Evolutionary conservation across 1,139 yeast genomes (phyloP).

Genomic region (Lodderomyces margitis): DNA sequence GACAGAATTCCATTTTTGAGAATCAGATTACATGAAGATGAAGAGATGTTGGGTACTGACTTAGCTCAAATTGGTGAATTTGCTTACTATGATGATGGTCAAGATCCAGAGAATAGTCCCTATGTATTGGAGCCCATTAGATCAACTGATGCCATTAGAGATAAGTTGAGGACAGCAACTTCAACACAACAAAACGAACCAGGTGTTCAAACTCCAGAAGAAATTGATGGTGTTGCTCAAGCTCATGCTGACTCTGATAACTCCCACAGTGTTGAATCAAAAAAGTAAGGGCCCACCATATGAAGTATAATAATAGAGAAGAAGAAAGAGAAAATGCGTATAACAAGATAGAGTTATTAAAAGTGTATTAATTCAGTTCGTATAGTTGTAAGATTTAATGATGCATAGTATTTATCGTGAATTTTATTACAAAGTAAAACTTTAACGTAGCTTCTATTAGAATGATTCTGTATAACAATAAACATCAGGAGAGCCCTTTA

Average conservation of each 20-base stretch:
- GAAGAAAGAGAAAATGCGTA: not conserved
- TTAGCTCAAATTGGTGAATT: constrained; percentile 85
- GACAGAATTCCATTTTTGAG: constrained; percentile 81
- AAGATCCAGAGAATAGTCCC: constrained; percentile 32
- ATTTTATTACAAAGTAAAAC: no score
- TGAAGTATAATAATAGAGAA: not conserved
- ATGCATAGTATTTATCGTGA: no score
- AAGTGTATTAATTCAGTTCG: no score
- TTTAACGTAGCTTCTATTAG: constrained; percentile 10
- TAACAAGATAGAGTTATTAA: not conserved
- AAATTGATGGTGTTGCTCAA: constrained; percentile 22
- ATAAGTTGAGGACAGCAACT: constrained; percentile 31
- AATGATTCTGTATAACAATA: constrained; percentile 37
- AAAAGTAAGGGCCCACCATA: constrained; percentile 12
- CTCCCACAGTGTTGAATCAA: constrained; percentile 21
- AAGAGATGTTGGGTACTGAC: constrained; percentile 88
- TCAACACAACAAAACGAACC: constrained; percentile 7
- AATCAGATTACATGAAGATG: constrained; percentile 84
- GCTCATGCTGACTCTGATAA: constrained; percentile 24
- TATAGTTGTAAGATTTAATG: no score
- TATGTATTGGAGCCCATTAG: constrained; percentile 77
- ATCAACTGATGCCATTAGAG: constrained; percentile 45
- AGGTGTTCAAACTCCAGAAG: constrained; percentile 16
- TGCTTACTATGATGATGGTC: constrained; percentile 62
- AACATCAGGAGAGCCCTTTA: constrained; percentile 30